Evolutionary conservation across 2,329 filamentous ascomycete species (phyloP).

Genomic region (Penicillium sp.): DNA sequence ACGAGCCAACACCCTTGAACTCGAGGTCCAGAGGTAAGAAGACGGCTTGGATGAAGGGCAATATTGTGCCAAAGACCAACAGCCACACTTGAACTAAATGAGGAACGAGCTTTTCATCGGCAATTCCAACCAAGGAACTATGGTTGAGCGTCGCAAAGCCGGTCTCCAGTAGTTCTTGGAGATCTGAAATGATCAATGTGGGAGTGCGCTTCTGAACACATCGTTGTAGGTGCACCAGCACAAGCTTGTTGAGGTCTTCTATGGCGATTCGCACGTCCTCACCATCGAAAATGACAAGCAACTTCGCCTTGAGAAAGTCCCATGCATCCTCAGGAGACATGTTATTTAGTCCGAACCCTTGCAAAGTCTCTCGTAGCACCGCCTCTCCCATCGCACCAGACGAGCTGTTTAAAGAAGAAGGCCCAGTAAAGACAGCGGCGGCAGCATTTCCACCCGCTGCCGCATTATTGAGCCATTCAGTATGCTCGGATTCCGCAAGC

Average conservation of each 20-base stretch:
- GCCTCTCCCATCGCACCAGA: constrained; percentile 34
- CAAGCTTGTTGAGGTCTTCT: constrained; percentile 65
- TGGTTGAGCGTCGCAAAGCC: constrained; percentile 87
- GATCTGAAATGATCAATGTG: constrained; percentile 60
- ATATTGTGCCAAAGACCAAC: constrained; percentile 82
- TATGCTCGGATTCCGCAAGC: constrained; percentile 39
- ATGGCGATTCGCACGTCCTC: constrained; percentile 64
- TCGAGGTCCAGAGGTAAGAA: constrained; percentile 92
- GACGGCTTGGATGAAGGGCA: constrained; percentile 93
- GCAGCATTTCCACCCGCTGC: constrained; percentile 22
- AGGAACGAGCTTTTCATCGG: constrained; percentile 86
- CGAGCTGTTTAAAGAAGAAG: constrained; percentile 38
- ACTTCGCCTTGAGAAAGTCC: constrained; percentile 63
- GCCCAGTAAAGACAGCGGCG: constrained; percentile 32
- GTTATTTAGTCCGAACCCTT: constrained; percentile 64
- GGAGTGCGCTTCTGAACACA: constrained; percentile 62
- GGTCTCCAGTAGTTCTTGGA: constrained; percentile 62
- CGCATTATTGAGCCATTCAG: constrained; percentile 34
- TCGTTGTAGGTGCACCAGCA: constrained; percentile 61
- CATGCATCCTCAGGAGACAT: constrained; percentile 67
- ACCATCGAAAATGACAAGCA: constrained; percentile 64
- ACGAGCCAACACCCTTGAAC: constrained; percentile 77
- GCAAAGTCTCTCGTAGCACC: constrained; percentile 42
- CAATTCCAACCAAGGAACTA: constrained; percentile 67
- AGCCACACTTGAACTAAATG: constrained; percentile 93